Percentiles rank a stretch among this genome's conserved stretches.
These are phyloP conservation scores for Quercus glauca DNA, from an alignment of 306 rosid species.

Conservation along the genomic window DNA sequence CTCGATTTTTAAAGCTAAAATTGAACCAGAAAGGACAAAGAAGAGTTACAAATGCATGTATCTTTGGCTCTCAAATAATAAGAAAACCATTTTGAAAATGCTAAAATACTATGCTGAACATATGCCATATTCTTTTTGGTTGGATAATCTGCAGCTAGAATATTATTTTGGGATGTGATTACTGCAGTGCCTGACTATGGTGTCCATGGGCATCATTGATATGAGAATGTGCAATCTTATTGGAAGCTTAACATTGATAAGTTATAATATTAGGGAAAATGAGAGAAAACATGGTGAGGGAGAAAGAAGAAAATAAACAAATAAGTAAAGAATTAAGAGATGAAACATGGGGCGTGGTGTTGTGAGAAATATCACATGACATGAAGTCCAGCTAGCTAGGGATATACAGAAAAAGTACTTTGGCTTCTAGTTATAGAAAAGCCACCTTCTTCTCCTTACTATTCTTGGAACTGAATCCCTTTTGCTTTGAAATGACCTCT, in stretches of 20 bases:
- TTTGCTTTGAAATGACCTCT: conserved; percentile 21
- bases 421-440: conserved; percentile 23
- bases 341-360: neutral
- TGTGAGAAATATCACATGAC: conserved; percentile 1
- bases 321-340: neutral
- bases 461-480: conserved; percentile 23
- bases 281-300: neutral
- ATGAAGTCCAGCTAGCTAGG: conserved; percentile 10
- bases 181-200: neutral
- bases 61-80: neutral
- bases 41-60: neutral
- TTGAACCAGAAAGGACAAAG: no score
- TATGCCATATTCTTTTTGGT: neutral
- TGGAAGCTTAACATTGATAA: neutral
- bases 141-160: neutral
- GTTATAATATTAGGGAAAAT: neutral
- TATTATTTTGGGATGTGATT: neutral
- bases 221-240: neutral
- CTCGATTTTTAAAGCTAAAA: no score
- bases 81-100: neutral
- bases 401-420: conserved; percentile 20
- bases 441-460: conserved; percentile 12
- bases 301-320: neutral
- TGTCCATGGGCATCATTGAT: neutral
- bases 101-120: neutral